These are phyloP conservation scores for Corymbia maculata DNA, from an alignment of 345 rosid species.

Conservation along the genomic window DNA sequence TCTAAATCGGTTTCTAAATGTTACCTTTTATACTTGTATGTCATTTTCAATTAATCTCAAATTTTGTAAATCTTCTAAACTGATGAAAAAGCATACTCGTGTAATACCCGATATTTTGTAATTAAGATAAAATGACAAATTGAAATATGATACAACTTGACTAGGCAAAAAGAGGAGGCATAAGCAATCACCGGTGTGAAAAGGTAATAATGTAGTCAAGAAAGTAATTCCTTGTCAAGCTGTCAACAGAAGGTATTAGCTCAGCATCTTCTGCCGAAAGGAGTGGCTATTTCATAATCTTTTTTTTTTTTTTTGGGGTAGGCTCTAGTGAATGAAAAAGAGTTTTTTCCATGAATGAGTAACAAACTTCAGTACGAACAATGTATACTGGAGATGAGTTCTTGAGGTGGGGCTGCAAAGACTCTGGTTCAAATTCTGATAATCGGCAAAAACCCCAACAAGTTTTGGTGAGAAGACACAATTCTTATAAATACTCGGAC, in stretches of 20 bases:
- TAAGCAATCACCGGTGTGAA: neutral
- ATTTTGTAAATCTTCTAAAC: neutral
- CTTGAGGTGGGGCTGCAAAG: neutral
- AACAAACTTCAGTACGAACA: neutral
- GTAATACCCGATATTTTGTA: neutral
- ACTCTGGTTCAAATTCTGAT: neutral
- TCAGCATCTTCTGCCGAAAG: neutral
- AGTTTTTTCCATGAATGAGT: neutral
- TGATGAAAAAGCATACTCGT: accelerated
- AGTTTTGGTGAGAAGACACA: neutral
- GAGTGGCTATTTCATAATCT: neutral
- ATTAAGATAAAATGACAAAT: neutral
- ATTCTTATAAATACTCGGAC: neutral
- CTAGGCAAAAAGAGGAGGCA: neutral
- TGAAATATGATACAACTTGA: neutral
- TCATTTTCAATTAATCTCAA: too few species aligned
- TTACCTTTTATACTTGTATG: neutral
- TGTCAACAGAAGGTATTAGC: neutral
- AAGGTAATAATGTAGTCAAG: neutral
- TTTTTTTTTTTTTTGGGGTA: neutral
- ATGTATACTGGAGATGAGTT: neutral
- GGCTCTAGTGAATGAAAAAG: neutral
- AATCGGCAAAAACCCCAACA: neutral
- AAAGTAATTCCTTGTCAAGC: neutral
- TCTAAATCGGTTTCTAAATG: neutral